These are phyloP conservation scores for Fraxinus greggii DNA, from an alignment of 305 asterid species.

Conservation along the genomic window DNA sequence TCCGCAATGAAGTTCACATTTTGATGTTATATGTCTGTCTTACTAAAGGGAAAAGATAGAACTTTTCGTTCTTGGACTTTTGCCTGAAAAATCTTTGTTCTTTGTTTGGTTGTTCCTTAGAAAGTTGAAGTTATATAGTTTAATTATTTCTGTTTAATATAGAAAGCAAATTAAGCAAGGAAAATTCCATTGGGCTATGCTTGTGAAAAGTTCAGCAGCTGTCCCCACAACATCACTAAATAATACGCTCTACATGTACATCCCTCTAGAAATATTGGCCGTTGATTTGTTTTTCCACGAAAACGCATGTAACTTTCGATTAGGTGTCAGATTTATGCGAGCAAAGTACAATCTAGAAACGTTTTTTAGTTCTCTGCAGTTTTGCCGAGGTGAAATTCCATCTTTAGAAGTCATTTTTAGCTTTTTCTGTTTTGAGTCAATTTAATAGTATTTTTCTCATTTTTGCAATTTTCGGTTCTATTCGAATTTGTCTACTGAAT, in stretches of 20 bases:
- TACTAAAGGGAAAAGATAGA: background rate
- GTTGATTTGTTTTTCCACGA: too few relatives aligned
- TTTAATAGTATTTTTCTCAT: too few relatives aligned
- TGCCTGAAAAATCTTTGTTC: conserved; percentile 27
- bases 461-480: too few relatives aligned
- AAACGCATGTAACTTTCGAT: too few relatives aligned
- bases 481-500: too few relatives aligned
- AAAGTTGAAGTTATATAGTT: conserved; percentile 21
- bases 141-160: conserved; percentile 9
- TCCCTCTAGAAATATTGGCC: too few relatives aligned
- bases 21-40: background rate
- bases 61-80: conserved; percentile 47
- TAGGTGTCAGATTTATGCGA: too few relatives aligned
- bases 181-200: background rate
- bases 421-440: too few relatives aligned
- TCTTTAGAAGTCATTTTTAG: too few relatives aligned
- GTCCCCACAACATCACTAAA: conserved; percentile 36
- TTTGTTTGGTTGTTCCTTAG: conserved; percentile 3
- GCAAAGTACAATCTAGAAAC: too few relatives aligned
- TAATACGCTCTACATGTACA: background rate
- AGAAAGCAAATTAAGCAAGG: conserved; percentile 20
- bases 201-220: conserved; percentile 33
- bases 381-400: too few relatives aligned
- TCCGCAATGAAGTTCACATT: background rate
- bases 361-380: too few relatives aligned